Evolutionary conservation across 768 basidiomycete genomes (phyloP).

Genomic region (Agaricus sinodeliciosus): DNA sequence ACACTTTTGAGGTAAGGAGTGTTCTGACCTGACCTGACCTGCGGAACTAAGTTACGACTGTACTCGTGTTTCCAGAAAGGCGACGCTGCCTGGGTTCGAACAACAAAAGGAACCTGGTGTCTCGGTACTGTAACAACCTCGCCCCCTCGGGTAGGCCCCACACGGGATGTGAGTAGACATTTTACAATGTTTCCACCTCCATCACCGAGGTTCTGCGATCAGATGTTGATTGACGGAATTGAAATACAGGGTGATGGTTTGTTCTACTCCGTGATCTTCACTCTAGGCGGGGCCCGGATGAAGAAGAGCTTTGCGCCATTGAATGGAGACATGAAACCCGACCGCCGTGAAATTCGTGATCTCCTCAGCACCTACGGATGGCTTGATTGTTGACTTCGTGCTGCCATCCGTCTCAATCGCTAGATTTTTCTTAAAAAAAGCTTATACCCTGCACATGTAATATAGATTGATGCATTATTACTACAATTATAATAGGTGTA

Average conservation of each 20-base stretch:
- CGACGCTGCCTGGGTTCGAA: conserved; percentile 48
- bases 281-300: conserved; percentile 19
- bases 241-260: conserved; percentile 37
- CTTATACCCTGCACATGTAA: conserved; percentile 8
- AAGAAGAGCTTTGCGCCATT: conserved; percentile 57
- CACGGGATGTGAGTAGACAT: conserved; percentile 34
- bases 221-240: conserved; percentile 11
- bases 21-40: background rate
- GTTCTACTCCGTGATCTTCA: conserved; percentile 48
- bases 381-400: conserved; percentile 20
- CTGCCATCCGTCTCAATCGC: background rate
- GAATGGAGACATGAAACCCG: conserved; percentile 63
- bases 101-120: conserved; percentile 44
- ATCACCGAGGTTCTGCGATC: background rate
- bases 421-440: conserved; percentile 2
- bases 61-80: conserved; percentile 27
- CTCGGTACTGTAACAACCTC: conserved; percentile 41
- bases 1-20: conserved; percentile 9
- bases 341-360: conserved; percentile 36
- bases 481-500: background rate
- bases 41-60: conserved; percentile 1
- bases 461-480: conserved; percentile 5
- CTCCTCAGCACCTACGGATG: conserved; percentile 45
- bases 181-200: background rate
- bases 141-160: conserved; percentile 36